Evolutionary conservation across 495 filamentous ascomycete species (phyloP).

Genomic region (Hypoxylon lienhwacheense): DNA sequence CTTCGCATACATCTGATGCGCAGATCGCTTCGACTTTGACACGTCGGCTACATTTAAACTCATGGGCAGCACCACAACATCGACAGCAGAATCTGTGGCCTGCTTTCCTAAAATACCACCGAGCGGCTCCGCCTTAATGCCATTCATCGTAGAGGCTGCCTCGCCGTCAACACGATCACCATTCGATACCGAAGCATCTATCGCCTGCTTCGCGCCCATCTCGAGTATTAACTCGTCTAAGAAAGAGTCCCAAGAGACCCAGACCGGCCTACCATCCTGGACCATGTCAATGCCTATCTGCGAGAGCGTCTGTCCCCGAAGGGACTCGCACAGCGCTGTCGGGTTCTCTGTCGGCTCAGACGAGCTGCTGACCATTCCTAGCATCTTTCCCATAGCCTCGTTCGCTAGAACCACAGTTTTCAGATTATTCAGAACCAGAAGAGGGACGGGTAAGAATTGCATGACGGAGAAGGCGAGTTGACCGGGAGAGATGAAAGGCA

Average conservation of each 20-base stretch:
- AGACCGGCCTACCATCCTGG: conserved; percentile 57
- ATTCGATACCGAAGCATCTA: background rate
- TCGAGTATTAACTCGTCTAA: conserved; percentile 55
- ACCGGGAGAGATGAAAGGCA: conserved; percentile 44
- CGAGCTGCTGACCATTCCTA: conserved; percentile 52
- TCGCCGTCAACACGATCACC: conserved; percentile 17
- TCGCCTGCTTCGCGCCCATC: conserved; percentile 39
- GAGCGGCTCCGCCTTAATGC: background rate
- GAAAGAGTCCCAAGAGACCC: conserved; percentile 59
- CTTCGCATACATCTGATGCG: conserved; percentile 55
- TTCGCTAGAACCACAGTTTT: conserved; percentile 71
- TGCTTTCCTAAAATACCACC: conserved; percentile 31
- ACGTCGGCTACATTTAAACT: conserved; percentile 33
- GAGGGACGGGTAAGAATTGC: conserved; percentile 68
- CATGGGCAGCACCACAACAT: conserved; percentile 56
- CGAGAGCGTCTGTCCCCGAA: conserved; percentile 59
- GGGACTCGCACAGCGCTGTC: conserved; percentile 41
- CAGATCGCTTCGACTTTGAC: conserved; percentile 37
- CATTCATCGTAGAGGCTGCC: conserved; percentile 21
- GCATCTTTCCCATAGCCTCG: conserved; percentile 66
- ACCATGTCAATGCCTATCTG: conserved; percentile 65
- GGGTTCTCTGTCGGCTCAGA: conserved; percentile 32
- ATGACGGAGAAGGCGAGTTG: conserved; percentile 63
- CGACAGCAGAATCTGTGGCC: conserved; percentile 52
- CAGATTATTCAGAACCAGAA: conserved; percentile 61